A percentile compares a stretch with the other conserved stretches of the same genome.
Conservation (phyloP, 148 eudicot genomes). For the Amaranthus cruentus region DNA sequence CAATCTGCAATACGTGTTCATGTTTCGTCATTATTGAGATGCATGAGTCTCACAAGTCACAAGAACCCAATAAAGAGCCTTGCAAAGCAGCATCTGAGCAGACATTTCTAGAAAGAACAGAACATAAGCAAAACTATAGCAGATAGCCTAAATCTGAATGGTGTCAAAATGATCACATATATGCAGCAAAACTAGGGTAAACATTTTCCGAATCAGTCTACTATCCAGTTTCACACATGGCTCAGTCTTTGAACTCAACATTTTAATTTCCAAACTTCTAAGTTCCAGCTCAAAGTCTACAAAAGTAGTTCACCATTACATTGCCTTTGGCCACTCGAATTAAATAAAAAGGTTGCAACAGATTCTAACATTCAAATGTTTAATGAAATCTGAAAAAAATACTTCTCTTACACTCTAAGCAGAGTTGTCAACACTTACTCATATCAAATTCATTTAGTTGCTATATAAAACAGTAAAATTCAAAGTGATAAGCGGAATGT, state of each 20-base stretch:
- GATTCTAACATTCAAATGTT: neutral
- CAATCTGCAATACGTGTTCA: slow-evolving; percentile 49
- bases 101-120: neutral
- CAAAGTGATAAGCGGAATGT: neutral
- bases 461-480: neutral
- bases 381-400: neutral
- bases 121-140: neutral
- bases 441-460: neutral
- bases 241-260: neutral
- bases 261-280: neutral
- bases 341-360: neutral
- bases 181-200: neutral
- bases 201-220: neutral
- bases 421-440: neutral
- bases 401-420: neutral
- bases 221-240: neutral
- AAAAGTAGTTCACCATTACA: neutral
- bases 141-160: neutral
- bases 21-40: neutral
- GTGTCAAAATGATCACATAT: neutral
- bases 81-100: neutral
- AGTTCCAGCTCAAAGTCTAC: neutral
- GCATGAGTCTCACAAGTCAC: neutral
- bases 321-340: neutral
- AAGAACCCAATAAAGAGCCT: neutral